Conservation (phyloP, 2,329 filamentous ascomycete genomes). For the Calycina herbarum region DNA sequence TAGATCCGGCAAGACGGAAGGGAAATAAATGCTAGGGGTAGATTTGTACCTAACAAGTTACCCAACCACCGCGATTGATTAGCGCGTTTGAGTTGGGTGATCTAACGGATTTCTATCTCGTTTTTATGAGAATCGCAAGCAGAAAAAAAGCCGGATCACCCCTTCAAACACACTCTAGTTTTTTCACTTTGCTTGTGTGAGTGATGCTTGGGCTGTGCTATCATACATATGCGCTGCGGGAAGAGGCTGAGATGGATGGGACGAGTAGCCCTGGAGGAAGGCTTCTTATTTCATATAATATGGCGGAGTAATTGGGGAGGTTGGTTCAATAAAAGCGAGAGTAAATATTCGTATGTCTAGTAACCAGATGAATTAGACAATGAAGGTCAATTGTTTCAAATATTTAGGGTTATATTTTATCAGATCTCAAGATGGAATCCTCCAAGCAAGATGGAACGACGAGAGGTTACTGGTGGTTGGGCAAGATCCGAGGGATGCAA, state of each 20-base stretch:
- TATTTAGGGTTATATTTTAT: too few relatives aligned
- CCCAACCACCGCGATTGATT: neutral
- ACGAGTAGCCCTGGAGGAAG: neutral
- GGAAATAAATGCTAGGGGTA: neutral
- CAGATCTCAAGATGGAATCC: too few relatives aligned
- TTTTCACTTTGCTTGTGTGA: neutral
- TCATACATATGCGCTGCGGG: neutral
- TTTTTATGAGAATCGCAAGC: neutral
- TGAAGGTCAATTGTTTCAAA: too few relatives aligned
- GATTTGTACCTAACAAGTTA: too few relatives aligned
- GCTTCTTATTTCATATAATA: neutral
- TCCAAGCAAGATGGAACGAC: neutral
- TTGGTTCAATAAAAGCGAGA: too few relatives aligned
- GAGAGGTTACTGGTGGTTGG: neutral
- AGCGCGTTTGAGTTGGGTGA: slow-evolving; percentile 9
- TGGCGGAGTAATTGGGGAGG: too few relatives aligned
- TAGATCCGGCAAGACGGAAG: neutral
- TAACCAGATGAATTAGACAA: too few relatives aligned
- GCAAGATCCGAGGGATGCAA: neutral
- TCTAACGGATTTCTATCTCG: neutral
- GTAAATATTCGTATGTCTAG: too few relatives aligned
- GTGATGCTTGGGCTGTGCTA: neutral
- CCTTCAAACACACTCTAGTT: neutral
- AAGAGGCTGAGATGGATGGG: neutral
- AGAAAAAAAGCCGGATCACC: too few relatives aligned